Evolutionary conservation across 2,329 filamentous ascomycete genomes (phyloP), one percentile per base, ranked within the genome.

Genomic region (Alternaria conjuncta): DNA sequence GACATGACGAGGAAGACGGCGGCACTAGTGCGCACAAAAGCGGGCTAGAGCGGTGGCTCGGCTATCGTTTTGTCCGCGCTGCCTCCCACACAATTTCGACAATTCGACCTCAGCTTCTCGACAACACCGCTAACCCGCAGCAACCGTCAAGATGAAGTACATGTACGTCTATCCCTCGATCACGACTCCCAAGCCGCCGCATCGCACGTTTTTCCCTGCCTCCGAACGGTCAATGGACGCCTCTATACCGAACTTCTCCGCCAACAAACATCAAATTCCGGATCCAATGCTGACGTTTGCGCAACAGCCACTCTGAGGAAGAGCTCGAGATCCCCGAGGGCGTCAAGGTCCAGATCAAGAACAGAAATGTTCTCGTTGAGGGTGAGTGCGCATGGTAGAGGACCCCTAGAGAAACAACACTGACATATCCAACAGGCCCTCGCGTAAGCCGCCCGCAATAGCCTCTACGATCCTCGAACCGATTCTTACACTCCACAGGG

Each of bases 331-430:
- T 99, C 86, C 96, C 96, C 82, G 93, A 97, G 85, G 93, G 94
- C 72, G 96, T 99, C 90, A 97, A 95, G 89, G 89, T 99, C 86
- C 84, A 87, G 86, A 99, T 99, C 89, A 97, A 97, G 89, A 96
- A 95, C 81, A 90, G 96, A 84, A 87, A 93, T 82, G 92, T 99
- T 84, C 97, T 93, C 81, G 96, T 99, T 83, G 95, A 97, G 88
- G 96, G 96, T 83, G 93, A 95, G 84, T 90, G 94, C 43, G 41
- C 36, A 61, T 26, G 43, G 43, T 41, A 30, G 55, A 53, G 25
- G 28, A 21, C 57, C 6, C 12, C 46, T 26, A 25, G 28, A 49
- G 50, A 63, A 58, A 61, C 49, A 53, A 65, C 46, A 68, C 70
- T 74, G 46, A 74, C 60, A 65, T 49, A 45, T n/a, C 46, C 25